A percentile compares a stretch with the other conserved stretches of the same genome.
These are phyloP conservation scores for Penicillium brevicompactum DNA, from an alignment of 2,329 filamentous ascomycete genomes.

Conservation along the genomic window DNA sequence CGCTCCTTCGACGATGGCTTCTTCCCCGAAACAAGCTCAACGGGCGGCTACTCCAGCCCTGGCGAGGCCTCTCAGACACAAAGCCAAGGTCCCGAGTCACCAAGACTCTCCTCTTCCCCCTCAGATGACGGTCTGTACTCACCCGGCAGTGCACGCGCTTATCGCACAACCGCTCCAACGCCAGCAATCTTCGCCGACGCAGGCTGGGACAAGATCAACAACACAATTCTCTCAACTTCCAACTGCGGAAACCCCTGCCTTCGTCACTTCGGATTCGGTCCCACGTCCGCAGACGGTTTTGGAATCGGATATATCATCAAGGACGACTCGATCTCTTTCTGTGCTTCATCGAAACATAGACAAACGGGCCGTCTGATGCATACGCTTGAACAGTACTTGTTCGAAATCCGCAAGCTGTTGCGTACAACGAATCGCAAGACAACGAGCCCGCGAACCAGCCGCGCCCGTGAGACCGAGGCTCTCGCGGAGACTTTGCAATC, in stretches of 20 bases:
- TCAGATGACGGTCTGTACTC: slow-evolving; percentile 45
- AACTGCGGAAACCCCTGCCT: slow-evolving; percentile 97
- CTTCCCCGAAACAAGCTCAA: slow-evolving; percentile 53
- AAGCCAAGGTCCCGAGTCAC: slow-evolving; percentile 24
- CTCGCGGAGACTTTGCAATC: slow-evolving; percentile 42
- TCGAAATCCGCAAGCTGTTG: slow-evolving; percentile 85
- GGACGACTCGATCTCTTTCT: slow-evolving; percentile 85
- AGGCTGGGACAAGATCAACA: slow-evolving; percentile 95
- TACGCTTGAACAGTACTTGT: slow-evolving; percentile 83
- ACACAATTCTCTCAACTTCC: slow-evolving; percentile 91
- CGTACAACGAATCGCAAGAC: slow-evolving; percentile 65
- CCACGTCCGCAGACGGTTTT: slow-evolving; percentile 90
- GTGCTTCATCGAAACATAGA: slow-evolving; percentile 87
- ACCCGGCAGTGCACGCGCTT: slow-evolving; percentile 53
- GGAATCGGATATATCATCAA: slow-evolving; percentile 99
- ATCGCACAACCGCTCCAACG: slow-evolving; percentile 49
- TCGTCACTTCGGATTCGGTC: slow-evolving; percentile 94
- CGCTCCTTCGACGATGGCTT: slow-evolving; percentile 75
- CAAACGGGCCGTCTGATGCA: slow-evolving; percentile 91
- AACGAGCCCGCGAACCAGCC: slow-evolving; percentile 54
- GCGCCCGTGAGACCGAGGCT: slow-evolving; percentile 63
- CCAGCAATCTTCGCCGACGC: slow-evolving; percentile 82
- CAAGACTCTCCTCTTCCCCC: slow-evolving; percentile 28
- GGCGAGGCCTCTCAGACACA: slow-evolving; percentile 25
- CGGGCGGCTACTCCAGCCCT: slow-evolving; percentile 68